Evolutionary conservation across 2,329 filamentous ascomycete species (phyloP).

Genomic region (Botryotinia convoluta): DNA sequence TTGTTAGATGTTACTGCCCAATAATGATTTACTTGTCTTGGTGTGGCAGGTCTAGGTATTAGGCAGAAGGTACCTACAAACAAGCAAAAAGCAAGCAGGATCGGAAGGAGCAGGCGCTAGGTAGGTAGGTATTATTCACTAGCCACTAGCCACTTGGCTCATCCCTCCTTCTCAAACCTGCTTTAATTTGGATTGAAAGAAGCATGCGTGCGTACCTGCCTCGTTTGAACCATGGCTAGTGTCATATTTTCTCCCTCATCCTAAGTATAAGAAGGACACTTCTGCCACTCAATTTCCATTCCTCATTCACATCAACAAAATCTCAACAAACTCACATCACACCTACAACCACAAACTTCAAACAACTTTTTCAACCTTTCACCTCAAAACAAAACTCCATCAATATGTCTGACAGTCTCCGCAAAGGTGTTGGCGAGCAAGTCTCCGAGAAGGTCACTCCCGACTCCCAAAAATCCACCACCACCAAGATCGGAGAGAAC

Average conservation of each 20-base stretch:
- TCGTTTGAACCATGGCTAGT: not conserved
- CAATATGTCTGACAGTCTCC: slow-evolving; percentile 31
- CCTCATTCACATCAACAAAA: not conserved
- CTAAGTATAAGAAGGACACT: slow-evolving; percentile 1
- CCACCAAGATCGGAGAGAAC: slow-evolving; percentile 42
- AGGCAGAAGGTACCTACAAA: not conserved
- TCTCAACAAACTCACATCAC: not conserved
- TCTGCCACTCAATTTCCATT: not conserved
- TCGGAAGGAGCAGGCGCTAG: not conserved
- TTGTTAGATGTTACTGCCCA: not conserved
- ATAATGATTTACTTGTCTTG: not conserved
- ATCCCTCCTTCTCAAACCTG: too few relatives aligned
- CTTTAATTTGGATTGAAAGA: not conserved
- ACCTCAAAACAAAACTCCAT: not conserved
- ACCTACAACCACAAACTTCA: not conserved
- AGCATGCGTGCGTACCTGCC: not conserved
- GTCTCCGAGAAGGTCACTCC: slow-evolving; percentile 50
- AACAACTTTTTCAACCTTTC: not conserved
- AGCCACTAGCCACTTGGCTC: not conserved
- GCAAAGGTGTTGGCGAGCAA: slow-evolving; percentile 51
- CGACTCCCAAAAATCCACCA: slow-evolving; percentile 52
- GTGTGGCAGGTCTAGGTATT: not conserved
- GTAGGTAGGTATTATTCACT: not conserved
- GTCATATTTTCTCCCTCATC: not conserved
- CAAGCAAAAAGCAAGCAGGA: not conserved